Evolutionary conservation across 176 grass and related monocot genomes (phyloP), one percentile per base, ranked within the genome.

Genomic region (Dactylis glomerata): DNA sequence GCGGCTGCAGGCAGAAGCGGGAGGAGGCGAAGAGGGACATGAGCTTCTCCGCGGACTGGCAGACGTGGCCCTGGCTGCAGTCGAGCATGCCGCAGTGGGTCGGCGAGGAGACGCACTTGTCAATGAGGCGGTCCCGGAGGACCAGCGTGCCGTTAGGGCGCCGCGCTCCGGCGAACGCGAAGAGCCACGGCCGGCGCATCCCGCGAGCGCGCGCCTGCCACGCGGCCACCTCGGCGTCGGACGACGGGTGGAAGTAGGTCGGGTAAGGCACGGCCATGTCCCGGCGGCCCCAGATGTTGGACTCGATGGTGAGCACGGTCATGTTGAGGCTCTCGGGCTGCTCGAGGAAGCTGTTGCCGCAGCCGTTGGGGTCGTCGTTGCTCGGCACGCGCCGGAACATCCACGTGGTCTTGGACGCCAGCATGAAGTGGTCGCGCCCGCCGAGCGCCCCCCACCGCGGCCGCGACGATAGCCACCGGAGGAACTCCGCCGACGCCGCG

Each of bases 181-280:
- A 86, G 3, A 92, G 63, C 83, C 78, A 87, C 7, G 83, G 90
- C 14, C 90, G 81, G 13, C 22, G 30, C 10, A 72, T 55, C 19
- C 6, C 26, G 10, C 85, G 58, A 3, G 85, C 87, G 22, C 41
- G 75, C 6, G 66, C 76, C 72, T 95, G 93, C 88, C 93, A 92
- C 22, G 66, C 79, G 3, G 23, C 34, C 31, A 92, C 88, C 54
- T 92, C 76, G 32, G 40, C 20, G 33, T 82, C 76, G 5, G 67
- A 82, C 13, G 86, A 88, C 0, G 93, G 93, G 83, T 92, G 93
- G 77, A 95, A 95, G 83, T 92, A 91, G 65, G 70, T 92, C 17
- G 90, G 93, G 65, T 95, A 95, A 1, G 93, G 93, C 40, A 95
- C 86, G 13, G 81, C 93, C 41, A 91, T 58, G 45, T 92, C 90